These are phyloP conservation scores for Cenococcum geophilum DNA, from an alignment of 495 filamentous ascomycete genomes.

Conservation along the genomic window DNA sequence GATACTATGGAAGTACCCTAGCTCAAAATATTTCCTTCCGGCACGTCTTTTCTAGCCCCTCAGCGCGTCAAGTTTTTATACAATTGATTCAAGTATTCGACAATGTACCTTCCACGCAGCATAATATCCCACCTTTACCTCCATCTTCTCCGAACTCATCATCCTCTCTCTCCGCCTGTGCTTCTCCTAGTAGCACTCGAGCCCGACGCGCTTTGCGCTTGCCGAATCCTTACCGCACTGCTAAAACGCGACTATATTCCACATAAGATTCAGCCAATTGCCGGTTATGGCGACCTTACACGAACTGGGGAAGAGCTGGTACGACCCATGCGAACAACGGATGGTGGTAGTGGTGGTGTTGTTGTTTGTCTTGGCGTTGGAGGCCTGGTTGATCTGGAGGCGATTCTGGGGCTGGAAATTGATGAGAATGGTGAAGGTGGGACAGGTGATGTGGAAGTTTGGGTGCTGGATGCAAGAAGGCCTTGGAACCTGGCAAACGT, in stretches of 20 bases:
- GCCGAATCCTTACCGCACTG: conserved; percentile 82
- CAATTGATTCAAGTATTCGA: conserved; percentile 10
- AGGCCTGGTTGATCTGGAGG: conserved; percentile 77
- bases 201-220: conserved; percentile 91
- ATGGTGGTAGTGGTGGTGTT: conserved; percentile 75
- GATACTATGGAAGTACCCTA: not conserved
- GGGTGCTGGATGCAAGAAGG: conserved; percentile 84
- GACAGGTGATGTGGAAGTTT: conserved; percentile 75
- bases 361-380: conserved; percentile 91
- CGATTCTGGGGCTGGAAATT: conserved; percentile 58
- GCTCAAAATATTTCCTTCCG: not conserved
- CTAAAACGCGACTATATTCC: conserved; percentile 95
- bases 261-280: conserved; percentile 94
- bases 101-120: conserved; percentile 90
- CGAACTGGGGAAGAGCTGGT: conserved; percentile 70
- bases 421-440: conserved; percentile 50
- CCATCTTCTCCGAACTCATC: conserved; percentile 72
- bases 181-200: conserved; percentile 91
- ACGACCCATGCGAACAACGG: conserved; percentile 69
- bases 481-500: conserved; percentile 96
- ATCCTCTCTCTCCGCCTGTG: conserved; percentile 79
- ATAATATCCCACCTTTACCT: conserved; percentile 86
- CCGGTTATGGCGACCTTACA: conserved; percentile 85
- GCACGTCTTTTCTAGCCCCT: conserved; percentile 18
- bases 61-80: not conserved